A percentile compares a stretch with the other conserved stretches of the same genome.
Conservation (phyloP, 306 rosid species). For the Lathyrus sativus region DNA sequence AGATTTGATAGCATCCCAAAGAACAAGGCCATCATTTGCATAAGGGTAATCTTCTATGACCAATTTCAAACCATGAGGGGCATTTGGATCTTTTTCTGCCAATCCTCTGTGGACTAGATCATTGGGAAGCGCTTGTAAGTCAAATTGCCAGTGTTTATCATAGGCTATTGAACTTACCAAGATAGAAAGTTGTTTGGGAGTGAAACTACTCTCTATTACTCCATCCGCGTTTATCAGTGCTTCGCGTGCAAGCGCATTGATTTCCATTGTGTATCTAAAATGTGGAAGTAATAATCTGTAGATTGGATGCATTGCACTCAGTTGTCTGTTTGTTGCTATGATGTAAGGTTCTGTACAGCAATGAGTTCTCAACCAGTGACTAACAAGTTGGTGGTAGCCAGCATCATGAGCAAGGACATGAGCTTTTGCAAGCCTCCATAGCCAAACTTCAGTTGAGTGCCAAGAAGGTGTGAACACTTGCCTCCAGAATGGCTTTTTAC, state of each 20-base stretch:
- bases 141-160: constrained; percentile 66
- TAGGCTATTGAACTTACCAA: constrained; percentile 67
- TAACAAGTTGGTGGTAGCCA: constrained; percentile 81
- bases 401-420: constrained; percentile 88
- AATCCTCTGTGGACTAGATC: constrained; percentile 76
- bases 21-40: constrained; percentile 53
- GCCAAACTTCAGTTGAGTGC: constrained; percentile 76
- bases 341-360: constrained; percentile 79
- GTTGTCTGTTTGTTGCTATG: constrained; percentile 75
- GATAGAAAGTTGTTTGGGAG: constrained; percentile 55
- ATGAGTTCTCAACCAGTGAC: constrained; percentile 91
- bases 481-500: constrained; percentile 70
- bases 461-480: constrained; percentile 54
- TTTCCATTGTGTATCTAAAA: constrained; percentile 90
- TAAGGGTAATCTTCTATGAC: constrained; percentile 53
- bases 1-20: constrained; percentile 45
- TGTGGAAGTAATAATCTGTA: constrained; percentile 77
- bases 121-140: constrained; percentile 66
- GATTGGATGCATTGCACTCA: constrained; percentile 85
- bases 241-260: constrained; percentile 77
- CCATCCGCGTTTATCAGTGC: constrained; percentile 66
- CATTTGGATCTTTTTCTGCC: constrained; percentile 45
- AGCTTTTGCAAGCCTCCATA: constrained; percentile 87
- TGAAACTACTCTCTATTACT: constrained; percentile 55
- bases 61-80: constrained; percentile 53